Evolutionary conservation across 768 basidiomycete genomes (phyloP), one percentile per base, ranked within the genome.

Genomic region (Pisolithus sp.): DNA sequence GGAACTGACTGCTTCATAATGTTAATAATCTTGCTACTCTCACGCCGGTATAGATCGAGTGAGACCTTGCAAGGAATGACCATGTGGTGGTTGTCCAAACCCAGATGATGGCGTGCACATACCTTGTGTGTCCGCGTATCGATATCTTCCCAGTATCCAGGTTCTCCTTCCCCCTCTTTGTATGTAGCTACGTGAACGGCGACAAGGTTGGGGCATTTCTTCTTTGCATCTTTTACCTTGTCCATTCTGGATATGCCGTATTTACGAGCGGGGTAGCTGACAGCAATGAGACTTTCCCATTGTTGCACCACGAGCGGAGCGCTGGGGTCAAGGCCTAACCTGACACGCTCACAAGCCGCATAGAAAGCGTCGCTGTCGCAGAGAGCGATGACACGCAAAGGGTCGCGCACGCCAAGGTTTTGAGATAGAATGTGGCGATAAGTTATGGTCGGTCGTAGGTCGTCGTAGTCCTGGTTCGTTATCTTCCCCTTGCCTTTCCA

Each of bases 111-210:
- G 43, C 13, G 2, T 21, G 30, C 24, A 49, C 60, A 20, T 59
- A 91, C 93, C 78, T 99, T 99, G 73, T 99, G 94, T 13, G 93
- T 95, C 53, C 78, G 76, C 1, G 86, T 85, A 65, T 95, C 85
- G 12, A 93, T 82, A 57, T 93, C 77, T n/a, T 88, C 82, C 85
- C 89, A 91, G 66, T 98, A 96, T 1, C 85, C 86, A 17, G 95
- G 91, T 66, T 94, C 86, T 44, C 71, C 72, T 49, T 89, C 89
- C 5, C 92, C 92, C 58, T 92, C 89, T 61, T 79, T 87, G 70
- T 92, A 98, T 10, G 96, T 98, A 17, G 94, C 93, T 15, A 95
- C 93, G 71, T 99, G 95, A 7, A 96, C 86, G 4, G 91, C 81
- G 31, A 81, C 73, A 7, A 98, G 71, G 46, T 91, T 71, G 0